A percentile compares a stretch with the other conserved stretches of the same genome.
Conservation (phyloP, 805 yeast genomes). For the Clavispora phyllophila region DNA sequence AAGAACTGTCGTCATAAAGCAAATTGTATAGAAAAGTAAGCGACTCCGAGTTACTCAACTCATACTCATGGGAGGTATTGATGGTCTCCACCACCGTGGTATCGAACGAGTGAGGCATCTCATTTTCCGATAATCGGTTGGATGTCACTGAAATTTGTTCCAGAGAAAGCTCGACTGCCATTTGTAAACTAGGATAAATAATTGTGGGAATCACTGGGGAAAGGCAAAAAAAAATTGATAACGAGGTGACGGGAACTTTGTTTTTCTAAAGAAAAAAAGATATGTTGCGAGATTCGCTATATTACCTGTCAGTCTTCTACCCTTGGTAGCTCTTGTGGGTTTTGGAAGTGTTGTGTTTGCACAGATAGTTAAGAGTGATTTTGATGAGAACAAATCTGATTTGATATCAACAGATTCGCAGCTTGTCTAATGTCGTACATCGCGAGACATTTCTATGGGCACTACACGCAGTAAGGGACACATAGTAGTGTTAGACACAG, state of each 20-base stretch:
- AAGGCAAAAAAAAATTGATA: background rate
- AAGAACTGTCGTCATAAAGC: constrained; percentile 32
- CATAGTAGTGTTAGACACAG: too few relatives aligned
- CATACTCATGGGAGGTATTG: constrained; percentile 27
- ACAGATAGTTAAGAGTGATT: background rate
- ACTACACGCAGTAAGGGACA: background rate
- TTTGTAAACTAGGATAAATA: background rate
- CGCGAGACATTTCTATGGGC: background rate
- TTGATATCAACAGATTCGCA: background rate
- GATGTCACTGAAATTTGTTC: constrained; percentile 9
- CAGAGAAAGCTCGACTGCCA: constrained; percentile 14
- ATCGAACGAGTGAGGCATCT: constrained; percentile 3
- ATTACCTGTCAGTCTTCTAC: background rate
- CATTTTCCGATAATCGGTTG: constrained; percentile 1
- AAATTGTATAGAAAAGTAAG: constrained; percentile 35
- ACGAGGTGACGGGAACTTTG: background rate
- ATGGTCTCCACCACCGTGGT: constrained; percentile 2
- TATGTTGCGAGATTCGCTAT: background rate
- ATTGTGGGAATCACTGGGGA: background rate
- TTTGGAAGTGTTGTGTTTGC: background rate
- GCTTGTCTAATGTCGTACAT: background rate
- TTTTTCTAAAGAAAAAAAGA: background rate
- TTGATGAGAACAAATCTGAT: background rate
- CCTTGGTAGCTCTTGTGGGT: background rate
- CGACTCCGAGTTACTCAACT: constrained; percentile 37